Evolutionary conservation across 2,329 filamentous ascomycete genomes (phyloP).

Genomic region (Mycosphaerella sp.): DNA sequence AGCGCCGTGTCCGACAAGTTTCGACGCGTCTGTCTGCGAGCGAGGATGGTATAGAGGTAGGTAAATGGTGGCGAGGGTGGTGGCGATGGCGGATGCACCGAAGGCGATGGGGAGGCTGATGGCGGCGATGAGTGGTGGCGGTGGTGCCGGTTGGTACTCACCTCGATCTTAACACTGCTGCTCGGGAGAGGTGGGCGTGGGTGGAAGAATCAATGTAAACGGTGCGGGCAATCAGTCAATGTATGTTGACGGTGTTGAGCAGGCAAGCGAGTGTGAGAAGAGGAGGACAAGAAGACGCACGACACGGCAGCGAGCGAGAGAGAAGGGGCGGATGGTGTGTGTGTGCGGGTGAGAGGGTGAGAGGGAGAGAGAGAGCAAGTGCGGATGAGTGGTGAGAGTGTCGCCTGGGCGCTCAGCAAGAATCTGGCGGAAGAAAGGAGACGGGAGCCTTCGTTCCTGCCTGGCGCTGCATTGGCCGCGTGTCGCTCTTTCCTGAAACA

Average conservation of each 20-base stretch:
- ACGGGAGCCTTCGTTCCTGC: constrained; percentile 9
- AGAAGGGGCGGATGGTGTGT: constrained; percentile 14
- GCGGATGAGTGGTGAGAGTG: not conserved
- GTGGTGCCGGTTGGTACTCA: constrained; percentile 8
- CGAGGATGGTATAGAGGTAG: not conserved
- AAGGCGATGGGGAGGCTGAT: constrained; percentile 2
- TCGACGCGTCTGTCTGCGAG: constrained; percentile 2
- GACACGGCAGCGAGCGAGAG: constrained; percentile 11
- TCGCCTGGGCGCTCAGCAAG: constrained; percentile 8
- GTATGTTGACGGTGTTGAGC: constrained; percentile 7
- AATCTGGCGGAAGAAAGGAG: constrained; percentile 11
- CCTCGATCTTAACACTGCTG: constrained; percentile 16
- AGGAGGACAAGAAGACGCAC: constrained; percentile 4
- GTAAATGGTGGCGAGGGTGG: not conserved
- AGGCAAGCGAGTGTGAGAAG: constrained; percentile 11
- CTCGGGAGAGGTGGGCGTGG: constrained; percentile 9
- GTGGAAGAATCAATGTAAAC: constrained; percentile 12
- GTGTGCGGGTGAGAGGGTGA: constrained; percentile 1
- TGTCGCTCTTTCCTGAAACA: not conserved
- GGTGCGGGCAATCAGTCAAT: constrained; percentile 6
- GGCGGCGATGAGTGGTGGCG: not conserved
- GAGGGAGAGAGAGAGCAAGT: too few relatives aligned
- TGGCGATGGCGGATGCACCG: not conserved
- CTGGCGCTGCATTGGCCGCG: constrained; percentile 6
- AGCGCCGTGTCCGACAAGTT: constrained; percentile 13